A percentile compares a stretch with the other conserved stretches of the same genome.
phyloP scores from a whole-genome alignment of 2,329 filamentous ascomycete species.

The Fusarium oxysporum region DNA sequence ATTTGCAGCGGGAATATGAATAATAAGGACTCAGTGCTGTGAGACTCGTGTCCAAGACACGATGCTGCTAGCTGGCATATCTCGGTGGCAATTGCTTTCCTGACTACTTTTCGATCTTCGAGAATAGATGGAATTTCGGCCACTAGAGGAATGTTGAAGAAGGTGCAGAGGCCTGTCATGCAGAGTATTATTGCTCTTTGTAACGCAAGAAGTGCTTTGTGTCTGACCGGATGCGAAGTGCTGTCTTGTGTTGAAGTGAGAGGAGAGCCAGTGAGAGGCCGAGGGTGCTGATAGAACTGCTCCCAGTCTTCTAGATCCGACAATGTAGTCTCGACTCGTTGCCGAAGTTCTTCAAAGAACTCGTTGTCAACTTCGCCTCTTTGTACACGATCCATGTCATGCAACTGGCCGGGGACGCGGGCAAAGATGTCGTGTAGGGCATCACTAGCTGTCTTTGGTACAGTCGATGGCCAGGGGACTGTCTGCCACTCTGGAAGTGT shows the following conservation, averaged over 20 bases:
- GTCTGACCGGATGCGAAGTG: neutral
- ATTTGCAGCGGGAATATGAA: conserved; percentile 21
- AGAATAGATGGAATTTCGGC: neutral
- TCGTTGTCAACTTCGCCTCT: neutral
- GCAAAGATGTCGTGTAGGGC: conserved; percentile 17
- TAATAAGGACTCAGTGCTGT: neutral
- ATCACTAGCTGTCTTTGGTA: conserved; percentile 7
- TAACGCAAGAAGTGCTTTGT: neutral
- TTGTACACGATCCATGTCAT: neutral
- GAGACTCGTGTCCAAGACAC: neutral
- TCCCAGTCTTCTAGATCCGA: conserved; percentile 10
- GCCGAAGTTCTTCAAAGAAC: neutral
- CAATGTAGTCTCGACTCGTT: neutral
- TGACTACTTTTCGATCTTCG: neutral
- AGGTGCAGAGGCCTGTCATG: neutral
- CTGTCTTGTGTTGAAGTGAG: fast-evolving
- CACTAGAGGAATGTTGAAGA: neutral
- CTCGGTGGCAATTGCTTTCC: conserved; percentile 7
- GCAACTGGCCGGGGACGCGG: conserved; percentile 3
- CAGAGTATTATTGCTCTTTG: conserved; percentile 16
- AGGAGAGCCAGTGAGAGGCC: neutral
- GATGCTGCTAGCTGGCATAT: conserved; percentile 16
- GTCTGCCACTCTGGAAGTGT: conserved; percentile 4
- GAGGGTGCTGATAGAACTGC: neutral
- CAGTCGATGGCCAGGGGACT: neutral